Percentiles rank a stretch among this genome's conserved stretches.
Evolutionary conservation across 225 moss, liverwort and hornwort genomes (phyloP).

Genomic region (Bryoerythrophyllum caledonicum): DNA sequence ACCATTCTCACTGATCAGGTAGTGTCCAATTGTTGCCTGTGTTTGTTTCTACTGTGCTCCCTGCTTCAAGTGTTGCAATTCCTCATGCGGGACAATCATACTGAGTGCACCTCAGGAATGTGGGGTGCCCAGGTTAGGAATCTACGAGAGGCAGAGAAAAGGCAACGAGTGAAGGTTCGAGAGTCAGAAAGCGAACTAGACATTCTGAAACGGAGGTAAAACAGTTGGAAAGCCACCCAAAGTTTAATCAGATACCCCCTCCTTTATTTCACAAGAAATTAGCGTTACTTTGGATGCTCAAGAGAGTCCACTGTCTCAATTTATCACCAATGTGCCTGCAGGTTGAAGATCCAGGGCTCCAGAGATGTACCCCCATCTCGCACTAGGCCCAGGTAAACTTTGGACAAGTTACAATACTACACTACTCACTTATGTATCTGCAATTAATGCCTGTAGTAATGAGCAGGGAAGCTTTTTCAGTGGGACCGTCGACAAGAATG

Average conservation of each 20-base stretch:
- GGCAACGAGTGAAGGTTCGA: conserved; percentile 46
- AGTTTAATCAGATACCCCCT: too few species aligned
- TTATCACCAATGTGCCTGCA: conserved; percentile 13
- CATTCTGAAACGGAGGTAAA: conserved; percentile 56
- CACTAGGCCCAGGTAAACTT: conserved; percentile 49
- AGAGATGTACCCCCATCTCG: conserved; percentile 61
- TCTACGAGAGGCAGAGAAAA: conserved; percentile 54
- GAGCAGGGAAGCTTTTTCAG: conserved; percentile 44
- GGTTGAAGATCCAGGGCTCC: conserved; percentile 53
- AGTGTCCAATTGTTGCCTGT: conserved; percentile 2
- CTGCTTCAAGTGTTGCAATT: neutral
- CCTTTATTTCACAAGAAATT: too few species aligned
- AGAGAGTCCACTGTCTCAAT: neutral
- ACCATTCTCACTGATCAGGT: conserved; percentile 52
- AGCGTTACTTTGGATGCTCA: neutral
- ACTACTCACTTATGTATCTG: neutral
- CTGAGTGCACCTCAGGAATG: conserved; percentile 23
- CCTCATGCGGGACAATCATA: conserved; percentile 3
- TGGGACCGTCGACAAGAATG: conserved; percentile 33
- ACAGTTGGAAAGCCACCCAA: too few species aligned
- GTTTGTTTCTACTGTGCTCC: neutral
- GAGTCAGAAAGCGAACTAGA: conserved; percentile 65
- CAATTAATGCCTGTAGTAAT: neutral
- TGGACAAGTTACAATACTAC: neutral
- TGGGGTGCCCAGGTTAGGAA: conserved; percentile 43